phyloP scores from a whole-genome alignment of 2,329 filamentous ascomycete genomes.

The Botryotinia calthae region DNA sequence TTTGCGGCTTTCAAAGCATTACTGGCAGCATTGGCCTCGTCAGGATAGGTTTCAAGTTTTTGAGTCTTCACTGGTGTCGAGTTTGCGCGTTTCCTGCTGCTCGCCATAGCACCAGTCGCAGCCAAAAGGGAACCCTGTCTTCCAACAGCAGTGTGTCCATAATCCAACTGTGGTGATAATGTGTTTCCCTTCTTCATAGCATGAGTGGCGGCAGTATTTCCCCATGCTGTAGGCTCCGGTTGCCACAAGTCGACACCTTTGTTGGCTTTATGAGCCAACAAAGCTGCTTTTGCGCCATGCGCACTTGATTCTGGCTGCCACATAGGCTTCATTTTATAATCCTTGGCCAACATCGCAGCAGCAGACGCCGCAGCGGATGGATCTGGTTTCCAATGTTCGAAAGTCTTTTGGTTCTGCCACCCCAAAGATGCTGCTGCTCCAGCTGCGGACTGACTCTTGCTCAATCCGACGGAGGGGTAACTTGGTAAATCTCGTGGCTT shows the following conservation, averaged over 20 bases:
- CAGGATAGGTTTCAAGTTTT: slow-evolving; percentile 49
- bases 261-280: slow-evolving; percentile 59
- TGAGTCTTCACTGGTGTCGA: slow-evolving; percentile 52
- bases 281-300: slow-evolving; percentile 71
- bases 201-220: slow-evolving; percentile 67
- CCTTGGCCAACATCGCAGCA: slow-evolving; percentile 57
- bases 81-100: slow-evolving; percentile 54
- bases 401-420: slow-evolving; percentile 64
- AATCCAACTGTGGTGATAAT: slow-evolving; percentile 46
- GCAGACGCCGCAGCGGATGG: slow-evolving; percentile 58
- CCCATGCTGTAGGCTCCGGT: slow-evolving; percentile 46
- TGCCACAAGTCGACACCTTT: slow-evolving; percentile 51
- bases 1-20: slow-evolving; percentile 74
- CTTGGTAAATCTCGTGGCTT: slow-evolving; percentile 70
- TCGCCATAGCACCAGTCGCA: slow-evolving; percentile 72
- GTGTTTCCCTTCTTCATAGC: slow-evolving; percentile 52
- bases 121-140: slow-evolving; percentile 68
- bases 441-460: slow-evolving; percentile 57
- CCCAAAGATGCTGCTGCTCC: slow-evolving; percentile 73
- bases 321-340: slow-evolving; percentile 52
- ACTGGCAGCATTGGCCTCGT: slow-evolving; percentile 57
- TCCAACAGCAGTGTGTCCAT: slow-evolving; percentile 49
- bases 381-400: slow-evolving; percentile 65
- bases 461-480: slow-evolving; percentile 65
- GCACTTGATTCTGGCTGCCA: slow-evolving; percentile 64